Evolutionary conservation across 2,329 filamentous ascomycete genomes (phyloP), one percentile per base, ranked within the genome.

Genomic region (Fusarium sp.): DNA sequence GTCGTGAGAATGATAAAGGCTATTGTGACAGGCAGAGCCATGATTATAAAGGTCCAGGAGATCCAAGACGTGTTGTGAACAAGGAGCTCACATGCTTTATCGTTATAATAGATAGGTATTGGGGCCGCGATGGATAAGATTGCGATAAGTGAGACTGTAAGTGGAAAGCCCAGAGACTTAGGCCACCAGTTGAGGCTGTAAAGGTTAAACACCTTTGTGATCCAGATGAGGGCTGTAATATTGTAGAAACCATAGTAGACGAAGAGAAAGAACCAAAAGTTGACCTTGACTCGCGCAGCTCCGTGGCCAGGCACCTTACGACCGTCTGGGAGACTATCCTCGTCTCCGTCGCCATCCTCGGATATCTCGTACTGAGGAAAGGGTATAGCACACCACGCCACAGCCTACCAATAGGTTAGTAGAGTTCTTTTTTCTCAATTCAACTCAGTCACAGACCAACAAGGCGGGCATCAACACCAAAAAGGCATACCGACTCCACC

Each of bases 161-260:
- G 69, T 1, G 88, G 87, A 63, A 91, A 90, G 1, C 89, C 89
- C 8, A 91, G 79, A 8, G 84, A 84, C 56, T 86, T 80, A 9
- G 88, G 88, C 88, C 88, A 91, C 89, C 89, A 91, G 77, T 91
- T 91, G 56, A 91, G 80, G 63, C 85, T 88, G 80, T 91, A 91
- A 21, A 91, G 82, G 71, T 91, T 91, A 76, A 91, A 91, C 7
- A 91, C 84, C 73, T 90, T 91, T 46, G 89, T 91, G 73, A 91
- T 90, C 88, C 88, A 91, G 62, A 89, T 85, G 69, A 91, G 78
- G 4, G 88, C 89, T 6, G 87, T 89, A 23, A 90, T 73, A 73
- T 89, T 90, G 77, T 91, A 91, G 68, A 90, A 85, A 56, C 88
- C 87, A 75, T 91, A 91, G 78, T 90, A 91, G 56, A 90, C 85